phyloP scores from a whole-genome alignment of 2,329 filamentous ascomycete species.

The Fusarium sp. region DNA sequence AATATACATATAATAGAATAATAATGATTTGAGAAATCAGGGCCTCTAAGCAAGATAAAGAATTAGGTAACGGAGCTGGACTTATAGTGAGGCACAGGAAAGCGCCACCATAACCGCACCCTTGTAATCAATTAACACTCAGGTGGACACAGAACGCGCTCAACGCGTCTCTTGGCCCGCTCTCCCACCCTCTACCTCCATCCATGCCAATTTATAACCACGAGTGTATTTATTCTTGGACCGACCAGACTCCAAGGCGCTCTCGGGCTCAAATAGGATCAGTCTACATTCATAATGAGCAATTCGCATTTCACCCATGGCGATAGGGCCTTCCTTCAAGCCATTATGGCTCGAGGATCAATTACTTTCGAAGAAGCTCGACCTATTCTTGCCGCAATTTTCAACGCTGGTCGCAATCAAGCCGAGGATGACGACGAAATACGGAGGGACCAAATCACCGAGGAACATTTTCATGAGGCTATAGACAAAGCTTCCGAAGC shows the following conservation, averaged over 20 bases:
- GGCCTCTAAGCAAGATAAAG: neutral
- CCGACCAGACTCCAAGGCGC: neutral
- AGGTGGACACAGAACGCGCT: slow-evolving; percentile 30
- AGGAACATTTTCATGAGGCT: slow-evolving; percentile 75
- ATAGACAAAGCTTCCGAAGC: slow-evolving; percentile 77
- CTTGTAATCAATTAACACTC: slow-evolving; percentile 29
- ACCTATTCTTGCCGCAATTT: slow-evolving; percentile 80
- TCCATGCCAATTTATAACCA: neutral
- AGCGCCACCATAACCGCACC: slow-evolving; percentile 14
- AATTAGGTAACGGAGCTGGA: neutral
- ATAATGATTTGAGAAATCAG: neutral
- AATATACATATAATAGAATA: neutral
- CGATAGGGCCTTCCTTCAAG: slow-evolving; percentile 91
- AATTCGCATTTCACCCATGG: slow-evolving; percentile 64
- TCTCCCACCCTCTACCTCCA: neutral
- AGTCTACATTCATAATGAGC: slow-evolving; percentile 39
- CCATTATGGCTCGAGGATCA: slow-evolving; percentile 81
- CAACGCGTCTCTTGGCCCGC: slow-evolving; percentile 26
- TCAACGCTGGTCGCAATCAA: slow-evolving; percentile 63
- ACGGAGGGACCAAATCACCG: slow-evolving; percentile 72
- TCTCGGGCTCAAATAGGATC: slow-evolving; percentile 34
- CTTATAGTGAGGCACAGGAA: neutral
- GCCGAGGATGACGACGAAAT: slow-evolving; percentile 52
- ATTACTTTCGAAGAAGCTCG: slow-evolving; percentile 81
- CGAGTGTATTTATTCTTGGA: neutral